These are phyloP conservation scores for Thelonectria blattea DNA, from an alignment of 2,329 filamentous ascomycete species.

Conservation along the genomic window DNA sequence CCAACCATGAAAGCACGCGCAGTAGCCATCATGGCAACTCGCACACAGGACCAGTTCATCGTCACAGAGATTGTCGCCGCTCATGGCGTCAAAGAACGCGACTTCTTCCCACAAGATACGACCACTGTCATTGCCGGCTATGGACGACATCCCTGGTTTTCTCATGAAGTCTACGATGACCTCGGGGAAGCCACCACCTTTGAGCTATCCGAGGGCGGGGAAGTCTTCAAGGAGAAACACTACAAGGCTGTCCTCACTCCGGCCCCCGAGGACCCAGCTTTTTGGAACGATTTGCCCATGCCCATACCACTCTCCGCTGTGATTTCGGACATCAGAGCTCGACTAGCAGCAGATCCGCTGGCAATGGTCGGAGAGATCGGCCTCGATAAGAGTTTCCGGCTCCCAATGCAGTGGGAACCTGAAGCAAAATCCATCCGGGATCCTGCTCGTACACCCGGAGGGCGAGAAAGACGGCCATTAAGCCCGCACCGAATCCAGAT, in stretches of 20 bases:
- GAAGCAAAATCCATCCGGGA: conserved; percentile 27
- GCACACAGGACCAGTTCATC: conserved; percentile 31
- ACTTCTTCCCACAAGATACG: conserved; percentile 5
- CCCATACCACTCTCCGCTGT: conserved; percentile 64
- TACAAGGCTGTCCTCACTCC: conserved; percentile 29
- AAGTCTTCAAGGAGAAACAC: conserved; percentile 25
- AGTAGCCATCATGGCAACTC: conserved; percentile 33
- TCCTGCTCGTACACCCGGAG: conserved; percentile 63
- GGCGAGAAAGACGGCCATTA: conserved; percentile 69
- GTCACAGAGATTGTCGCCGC: conserved; percentile 12
- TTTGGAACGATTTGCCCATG: conserved; percentile 54
- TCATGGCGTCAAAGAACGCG: conserved; percentile 4
- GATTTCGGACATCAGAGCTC: conserved; percentile 58
- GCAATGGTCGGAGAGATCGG: conserved; percentile 78
- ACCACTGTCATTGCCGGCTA: conserved; percentile 28
- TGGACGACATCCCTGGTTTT: conserved; percentile 37
- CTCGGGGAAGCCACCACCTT: conserved; percentile 4
- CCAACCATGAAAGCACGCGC: conserved; percentile 23
- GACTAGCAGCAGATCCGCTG: conserved; percentile 61
- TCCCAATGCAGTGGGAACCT: conserved; percentile 64
- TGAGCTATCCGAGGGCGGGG: background rate
- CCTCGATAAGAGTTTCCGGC: conserved; percentile 73
- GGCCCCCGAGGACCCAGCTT: conserved; percentile 22
- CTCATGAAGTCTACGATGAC: conserved; percentile 33
- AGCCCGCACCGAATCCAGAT: conserved; percentile 69